A percentile compares a stretch with the other conserved stretches of the same genome.
These are phyloP conservation scores for Hypoxylon trugodes DNA, from an alignment of 495 filamentous ascomycete genomes.

Conservation along the genomic window DNA sequence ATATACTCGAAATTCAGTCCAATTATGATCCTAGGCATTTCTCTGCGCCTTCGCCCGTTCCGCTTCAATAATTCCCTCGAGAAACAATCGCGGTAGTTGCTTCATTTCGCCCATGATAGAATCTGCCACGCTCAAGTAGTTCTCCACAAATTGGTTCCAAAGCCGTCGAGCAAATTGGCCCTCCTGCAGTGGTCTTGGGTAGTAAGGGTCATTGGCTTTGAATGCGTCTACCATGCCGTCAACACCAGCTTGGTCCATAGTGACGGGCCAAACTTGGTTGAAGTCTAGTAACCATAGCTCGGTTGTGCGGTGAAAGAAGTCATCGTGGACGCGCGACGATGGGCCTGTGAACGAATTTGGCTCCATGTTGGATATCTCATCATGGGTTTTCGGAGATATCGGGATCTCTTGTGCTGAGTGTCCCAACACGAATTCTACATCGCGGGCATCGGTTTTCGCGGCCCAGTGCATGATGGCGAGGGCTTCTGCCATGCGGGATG, in stretches of 20 bases:
- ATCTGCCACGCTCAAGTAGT: too few relatives aligned
- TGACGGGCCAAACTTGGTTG: conserved; percentile 40
- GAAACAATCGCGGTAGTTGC: too few relatives aligned
- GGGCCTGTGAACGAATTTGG: conserved; percentile 28
- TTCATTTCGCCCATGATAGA: too few relatives aligned
- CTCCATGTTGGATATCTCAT: not conserved
- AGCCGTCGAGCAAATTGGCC: not conserved
- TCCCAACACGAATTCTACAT: conserved; percentile 34
- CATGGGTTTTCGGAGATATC: not conserved
- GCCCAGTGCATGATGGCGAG: conserved; percentile 33
- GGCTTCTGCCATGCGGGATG: conserved; percentile 13
- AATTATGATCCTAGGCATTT: too few relatives aligned
- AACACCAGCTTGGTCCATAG: conserved; percentile 37
- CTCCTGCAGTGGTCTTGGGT: conserved; percentile 28
- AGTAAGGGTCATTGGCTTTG: conserved; percentile 36
- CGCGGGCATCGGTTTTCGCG: conserved; percentile 22
- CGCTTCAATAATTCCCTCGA: too few relatives aligned
- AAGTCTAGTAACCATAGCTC: conserved; percentile 43
- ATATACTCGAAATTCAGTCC: too few relatives aligned
- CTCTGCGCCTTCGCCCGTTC: too few relatives aligned
- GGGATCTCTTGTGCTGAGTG: conserved; percentile 1
- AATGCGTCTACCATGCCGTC: conserved; percentile 30
- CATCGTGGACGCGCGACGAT: not conserved
- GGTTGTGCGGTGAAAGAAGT: conserved; percentile 23
- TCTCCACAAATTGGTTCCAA: conserved; percentile 13